These are phyloP conservation scores for Fusarium cicatricum DNA, from an alignment of 2,329 filamentous ascomycete species.

Conservation along the genomic window DNA sequence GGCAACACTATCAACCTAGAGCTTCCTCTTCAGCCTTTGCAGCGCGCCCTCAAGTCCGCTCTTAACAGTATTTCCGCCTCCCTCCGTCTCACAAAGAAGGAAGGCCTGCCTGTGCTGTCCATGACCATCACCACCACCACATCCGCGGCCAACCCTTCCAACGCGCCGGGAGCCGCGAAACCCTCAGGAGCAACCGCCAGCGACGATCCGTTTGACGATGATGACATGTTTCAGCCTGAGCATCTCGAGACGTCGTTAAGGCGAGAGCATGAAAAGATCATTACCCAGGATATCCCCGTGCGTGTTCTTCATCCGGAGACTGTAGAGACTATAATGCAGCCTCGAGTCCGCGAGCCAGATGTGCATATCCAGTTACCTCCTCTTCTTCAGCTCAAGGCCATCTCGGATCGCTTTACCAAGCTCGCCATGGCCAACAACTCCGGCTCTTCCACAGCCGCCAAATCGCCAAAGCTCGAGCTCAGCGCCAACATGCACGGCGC, in stretches of 20 bases:
- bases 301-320: conserved; percentile 83
- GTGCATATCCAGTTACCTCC: conserved; percentile 92
- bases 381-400: conserved; percentile 87
- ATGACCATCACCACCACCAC: conserved; percentile 88
- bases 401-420: conserved; percentile 94
- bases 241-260: conserved; percentile 65
- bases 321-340: conserved; percentile 95
- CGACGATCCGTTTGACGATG: conserved; percentile 53
- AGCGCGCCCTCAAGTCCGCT: conserved; percentile 91
- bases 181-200: conserved; percentile 37
- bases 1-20: conserved; percentile 96
- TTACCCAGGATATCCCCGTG: conserved; percentile 96
- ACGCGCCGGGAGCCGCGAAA: conserved; percentile 43
- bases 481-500: conserved; percentile 95
- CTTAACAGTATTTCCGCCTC: conserved; percentile 81
- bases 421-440: conserved; percentile 66
- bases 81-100: conserved; percentile 92
- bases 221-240: conserved; percentile 58
- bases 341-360: conserved; percentile 87
- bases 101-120: conserved; percentile 83
- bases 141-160: conserved; percentile 52
- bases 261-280: conserved; percentile 85
- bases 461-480: conserved; percentile 78
- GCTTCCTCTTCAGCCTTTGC: conserved; percentile 85
- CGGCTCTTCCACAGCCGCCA: conserved; percentile 52